Conservation (phyloP, 257 asterid species). For the Petunia axillaris region DNA sequence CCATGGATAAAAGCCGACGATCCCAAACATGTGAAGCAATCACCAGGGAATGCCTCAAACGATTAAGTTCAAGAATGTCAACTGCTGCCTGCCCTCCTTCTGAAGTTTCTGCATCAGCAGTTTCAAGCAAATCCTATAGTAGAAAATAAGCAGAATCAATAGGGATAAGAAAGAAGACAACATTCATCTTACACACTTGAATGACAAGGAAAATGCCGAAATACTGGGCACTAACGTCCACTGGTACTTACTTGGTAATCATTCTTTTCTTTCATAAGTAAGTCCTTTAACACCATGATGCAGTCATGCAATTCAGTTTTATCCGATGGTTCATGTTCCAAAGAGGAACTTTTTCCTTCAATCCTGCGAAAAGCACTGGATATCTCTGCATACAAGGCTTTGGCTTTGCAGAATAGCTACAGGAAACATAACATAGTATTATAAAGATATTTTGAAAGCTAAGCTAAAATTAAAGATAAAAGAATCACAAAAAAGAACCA, state of each 20-base stretch:
- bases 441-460: not conserved
- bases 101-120: conserved; percentile 37
- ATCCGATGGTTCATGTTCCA: conserved; percentile 53
- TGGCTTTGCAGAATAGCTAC: conserved; percentile 78
- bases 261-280: conserved; percentile 55
- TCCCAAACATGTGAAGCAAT: conserved; percentile 73
- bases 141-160: conserved; percentile 21
- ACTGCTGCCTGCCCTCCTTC: conserved; percentile 38
- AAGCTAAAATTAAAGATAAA: not conserved
- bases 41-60: conserved; percentile 70
- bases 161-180: not conserved
- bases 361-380: conserved; percentile 55
- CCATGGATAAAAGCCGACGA: conserved; percentile 54
- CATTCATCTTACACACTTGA: conserved; percentile 12
- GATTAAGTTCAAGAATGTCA: conserved; percentile 85
- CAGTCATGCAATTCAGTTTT: conserved; percentile 52
- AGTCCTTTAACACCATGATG: conserved; percentile 56
- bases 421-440: conserved; percentile 29
- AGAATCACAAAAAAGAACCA: not conserved
- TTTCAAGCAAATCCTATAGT: conserved; percentile 58
- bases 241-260: conserved; percentile 57
- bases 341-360: conserved; percentile 51
- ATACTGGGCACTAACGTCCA: not conserved
- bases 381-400: conserved; percentile 66
- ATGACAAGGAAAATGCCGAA: not conserved